Percentiles rank a stretch among this genome's conserved stretches.
phyloP scores from a whole-genome alignment of 441 rosid species.

The Dalechampia spathulata region DNA sequence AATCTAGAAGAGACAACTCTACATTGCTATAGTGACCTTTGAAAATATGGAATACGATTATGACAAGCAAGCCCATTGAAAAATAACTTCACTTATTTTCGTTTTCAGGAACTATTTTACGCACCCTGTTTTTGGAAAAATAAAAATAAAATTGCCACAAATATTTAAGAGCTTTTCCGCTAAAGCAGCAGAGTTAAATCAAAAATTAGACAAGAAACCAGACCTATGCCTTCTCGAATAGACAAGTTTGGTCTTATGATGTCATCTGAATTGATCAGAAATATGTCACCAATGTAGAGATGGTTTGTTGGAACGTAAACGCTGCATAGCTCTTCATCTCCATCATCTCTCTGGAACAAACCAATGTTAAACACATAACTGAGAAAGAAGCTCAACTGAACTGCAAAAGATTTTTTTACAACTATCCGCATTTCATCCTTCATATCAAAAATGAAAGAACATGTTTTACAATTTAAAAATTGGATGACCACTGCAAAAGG shows the following conservation, averaged over 20 bases:
- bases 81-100: too few relatives aligned
- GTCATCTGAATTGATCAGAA: constrained; percentile 70
- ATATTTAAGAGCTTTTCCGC: constrained; percentile 3
- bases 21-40: too few relatives aligned
- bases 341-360: constrained; percentile 51
- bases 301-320: constrained; percentile 99
- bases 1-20: background rate
- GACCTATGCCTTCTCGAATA: constrained; percentile 94
- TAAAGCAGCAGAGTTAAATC: background rate
- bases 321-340: constrained; percentile 86
- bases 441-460: background rate
- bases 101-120: too few relatives aligned
- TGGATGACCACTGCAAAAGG: background rate
- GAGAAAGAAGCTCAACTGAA: constrained; percentile 10
- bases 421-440: background rate
- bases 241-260: constrained; percentile 90
- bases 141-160: too few relatives aligned
- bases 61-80: too few relatives aligned
- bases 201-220: constrained; percentile 15
- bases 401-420: background rate
- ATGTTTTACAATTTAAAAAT: background rate
- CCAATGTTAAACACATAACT: constrained; percentile 9
- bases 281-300: constrained; percentile 87
- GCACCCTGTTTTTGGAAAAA: too few relatives aligned
- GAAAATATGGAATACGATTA: too few relatives aligned